Percentiles rank a stretch among this genome's conserved stretches.
phyloP scores from a whole-genome alignment of 78 protist species.

The Goniomonas avonlea region DNA sequence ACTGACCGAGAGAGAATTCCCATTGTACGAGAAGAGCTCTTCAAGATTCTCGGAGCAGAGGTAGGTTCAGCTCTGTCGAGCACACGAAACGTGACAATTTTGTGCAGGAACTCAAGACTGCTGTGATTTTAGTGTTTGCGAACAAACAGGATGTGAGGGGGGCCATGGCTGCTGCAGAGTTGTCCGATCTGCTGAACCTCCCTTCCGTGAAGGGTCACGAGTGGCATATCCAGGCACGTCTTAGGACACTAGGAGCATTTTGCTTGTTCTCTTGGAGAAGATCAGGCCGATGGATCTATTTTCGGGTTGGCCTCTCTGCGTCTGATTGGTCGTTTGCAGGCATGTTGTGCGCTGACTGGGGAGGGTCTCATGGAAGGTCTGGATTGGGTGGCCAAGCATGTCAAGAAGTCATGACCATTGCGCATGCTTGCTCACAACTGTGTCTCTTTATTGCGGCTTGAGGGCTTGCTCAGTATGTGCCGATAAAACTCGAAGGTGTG shows the following conservation, averaged over 20 bases:
- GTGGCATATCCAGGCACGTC: background rate
- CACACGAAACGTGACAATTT: background rate
- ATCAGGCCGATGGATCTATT: too few species aligned
- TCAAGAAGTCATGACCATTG: background rate
- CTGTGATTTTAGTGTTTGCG: background rate
- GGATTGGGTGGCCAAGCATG: constrained; percentile 23
- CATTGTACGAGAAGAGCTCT: background rate
- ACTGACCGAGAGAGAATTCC: constrained; percentile 15
- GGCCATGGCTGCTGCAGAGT: background rate
- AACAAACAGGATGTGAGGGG: constrained; percentile 19
- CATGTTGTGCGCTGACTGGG: constrained; percentile 35
- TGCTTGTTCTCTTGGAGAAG: too few species aligned
- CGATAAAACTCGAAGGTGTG: too few species aligned
- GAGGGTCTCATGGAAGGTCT: constrained; percentile 46
- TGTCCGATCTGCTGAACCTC: background rate
- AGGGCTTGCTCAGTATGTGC: too few species aligned
- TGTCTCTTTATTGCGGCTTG: too few species aligned
- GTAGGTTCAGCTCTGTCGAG: too few species aligned
- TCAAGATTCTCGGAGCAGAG: background rate
- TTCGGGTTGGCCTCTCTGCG: too few species aligned
- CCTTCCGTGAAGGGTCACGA: too few species aligned
- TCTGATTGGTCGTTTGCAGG: too few species aligned
- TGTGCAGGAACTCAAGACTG: background rate
- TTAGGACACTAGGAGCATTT: too few species aligned
- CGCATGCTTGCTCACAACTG: too few species aligned